Evolutionary conservation across 176 grass and related monocot genomes (phyloP).

Genomic region (Phragmites australis): DNA sequence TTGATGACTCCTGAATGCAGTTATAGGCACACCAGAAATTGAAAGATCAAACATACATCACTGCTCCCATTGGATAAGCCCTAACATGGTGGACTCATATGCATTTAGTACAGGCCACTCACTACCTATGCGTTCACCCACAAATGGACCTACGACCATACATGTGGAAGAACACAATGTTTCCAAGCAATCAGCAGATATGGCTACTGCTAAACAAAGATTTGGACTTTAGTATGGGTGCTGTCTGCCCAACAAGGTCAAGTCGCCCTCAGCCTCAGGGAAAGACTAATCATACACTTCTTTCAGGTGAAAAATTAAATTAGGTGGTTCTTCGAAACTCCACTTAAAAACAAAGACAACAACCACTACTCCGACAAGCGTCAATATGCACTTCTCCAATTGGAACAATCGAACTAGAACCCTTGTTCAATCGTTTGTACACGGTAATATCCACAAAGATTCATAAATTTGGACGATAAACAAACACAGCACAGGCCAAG

Average conservation of each 20-base stretch:
- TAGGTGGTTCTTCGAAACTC: not conserved
- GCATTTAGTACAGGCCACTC: not conserved
- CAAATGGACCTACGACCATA: not conserved
- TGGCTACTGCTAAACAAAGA: not conserved
- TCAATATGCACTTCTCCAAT: not conserved
- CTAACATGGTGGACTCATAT: not conserved
- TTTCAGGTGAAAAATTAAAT: not conserved
- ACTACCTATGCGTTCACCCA: not conserved
- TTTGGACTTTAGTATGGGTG: not conserved
- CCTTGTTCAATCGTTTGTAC: not conserved
- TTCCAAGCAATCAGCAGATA: not conserved
- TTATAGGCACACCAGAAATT: not conserved
- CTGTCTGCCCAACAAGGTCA: not conserved
- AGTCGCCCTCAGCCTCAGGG: not conserved
- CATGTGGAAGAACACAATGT: not conserved
- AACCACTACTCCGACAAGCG: not conserved
- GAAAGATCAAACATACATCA: not conserved
- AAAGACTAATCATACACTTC: not conserved
- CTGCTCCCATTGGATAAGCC: not conserved
- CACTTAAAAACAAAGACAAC: not conserved
- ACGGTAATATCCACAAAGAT: not conserved
- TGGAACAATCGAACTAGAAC: not conserved
- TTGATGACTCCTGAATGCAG: not conserved
- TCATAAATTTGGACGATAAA: constrained; percentile 2
- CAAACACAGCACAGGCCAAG: not conserved